Evolutionary conservation across 2,329 filamentous ascomycete species (phyloP), one percentile per base, ranked within the genome.

Genomic region (Aspergillus sp.): DNA sequence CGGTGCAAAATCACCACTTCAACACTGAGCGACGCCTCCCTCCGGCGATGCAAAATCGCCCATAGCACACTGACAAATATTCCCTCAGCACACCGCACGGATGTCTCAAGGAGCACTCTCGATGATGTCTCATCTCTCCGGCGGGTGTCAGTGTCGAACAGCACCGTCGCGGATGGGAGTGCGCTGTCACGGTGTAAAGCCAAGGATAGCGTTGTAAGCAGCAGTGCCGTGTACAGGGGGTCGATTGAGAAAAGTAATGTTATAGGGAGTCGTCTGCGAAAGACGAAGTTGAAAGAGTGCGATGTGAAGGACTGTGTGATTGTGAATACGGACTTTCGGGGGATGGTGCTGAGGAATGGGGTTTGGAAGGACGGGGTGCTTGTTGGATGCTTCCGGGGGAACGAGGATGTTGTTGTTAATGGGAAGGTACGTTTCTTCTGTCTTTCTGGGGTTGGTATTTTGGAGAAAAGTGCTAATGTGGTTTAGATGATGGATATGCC

Each of bases 351-450:
- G 13, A 61, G 63, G 47, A 59, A 66, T 57, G 66, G 65, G 6
- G 57, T 70, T 22, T 71, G 68, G 69, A 66, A 61, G 54, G 60
- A 58, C 48, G 67, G 66, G 3, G 49, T 51, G 30, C 57, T 71
- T 33, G 51, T 70, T 11, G 67, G 67, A 7, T 64, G 46, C 33
- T 49, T 57, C 11, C 51, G 44, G 19, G 42, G 20, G 40, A 33
- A n/a, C 8, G 61, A 64, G 9, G 63, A 61, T 42, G 64, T 63
- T 11, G 55, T 66, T 11, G 48, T 56, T 24, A 45, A 56, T 41
- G 56, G 56, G 11, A 22, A 47, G n/a, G 61, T 62, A 44, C 55
- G 60, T 64, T 34, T 19, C 33, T 42, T 20, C 22, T 49, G 6
- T 37, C 41, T 17, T 37, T 51, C 5, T 20, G 15, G 51, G 3